phyloP scores from a whole-genome alignment of 805 yeast species.

The Pichia eremophila region DNA sequence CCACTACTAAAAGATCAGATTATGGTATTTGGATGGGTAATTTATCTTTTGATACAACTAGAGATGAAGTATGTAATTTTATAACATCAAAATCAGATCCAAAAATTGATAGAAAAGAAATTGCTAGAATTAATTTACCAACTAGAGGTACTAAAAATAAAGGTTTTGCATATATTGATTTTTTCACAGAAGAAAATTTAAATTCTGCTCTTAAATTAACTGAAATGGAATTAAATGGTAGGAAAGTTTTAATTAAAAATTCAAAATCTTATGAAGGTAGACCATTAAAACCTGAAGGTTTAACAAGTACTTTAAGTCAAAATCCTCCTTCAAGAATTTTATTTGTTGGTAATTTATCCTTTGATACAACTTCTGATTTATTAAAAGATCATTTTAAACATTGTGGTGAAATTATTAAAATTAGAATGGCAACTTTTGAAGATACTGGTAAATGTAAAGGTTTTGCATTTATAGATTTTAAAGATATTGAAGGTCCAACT shows the following conservation, averaged over 20 bases:
- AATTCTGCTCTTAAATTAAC: slow-evolving; percentile 54
- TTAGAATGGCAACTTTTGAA: slow-evolving; percentile 97
- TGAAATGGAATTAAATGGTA: slow-evolving; percentile 69
- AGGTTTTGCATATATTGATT: slow-evolving; percentile 90
- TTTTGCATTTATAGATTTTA: slow-evolving; percentile 85
- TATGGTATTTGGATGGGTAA: slow-evolving; percentile 94
- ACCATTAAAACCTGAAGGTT: slow-evolving; percentile 37
- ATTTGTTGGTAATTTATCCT: slow-evolving; percentile 88
- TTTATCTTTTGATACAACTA: slow-evolving; percentile 72
- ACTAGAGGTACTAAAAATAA: slow-evolving; percentile 54
- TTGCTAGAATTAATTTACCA: slow-evolving; percentile 78
- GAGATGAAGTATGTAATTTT: slow-evolving; percentile 62
- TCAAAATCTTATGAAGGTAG: slow-evolving; percentile 80
- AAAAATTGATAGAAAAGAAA: slow-evolving; percentile 44
- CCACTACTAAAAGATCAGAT: slow-evolving; percentile 32
- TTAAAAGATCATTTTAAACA: slow-evolving; percentile 77
- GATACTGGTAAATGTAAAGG: slow-evolving; percentile 96
- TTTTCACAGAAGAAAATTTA: slow-evolving; percentile 51
- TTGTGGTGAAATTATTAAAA: slow-evolving; percentile 76
- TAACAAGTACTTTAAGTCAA: slow-evolving; percentile 33
- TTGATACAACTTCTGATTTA: slow-evolving; percentile 78
- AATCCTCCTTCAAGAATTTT: slow-evolving; percentile 84
- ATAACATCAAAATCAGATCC: slow-evolving; percentile 47
- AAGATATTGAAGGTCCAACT: slow-evolving; percentile 71
- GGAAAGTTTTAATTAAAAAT: slow-evolving; percentile 78